A percentile compares a stretch with the other conserved stretches of the same genome.
Evolutionary conservation across 2,329 filamentous ascomycete species (phyloP).

Genomic region (Phoma herbarum): DNA sequence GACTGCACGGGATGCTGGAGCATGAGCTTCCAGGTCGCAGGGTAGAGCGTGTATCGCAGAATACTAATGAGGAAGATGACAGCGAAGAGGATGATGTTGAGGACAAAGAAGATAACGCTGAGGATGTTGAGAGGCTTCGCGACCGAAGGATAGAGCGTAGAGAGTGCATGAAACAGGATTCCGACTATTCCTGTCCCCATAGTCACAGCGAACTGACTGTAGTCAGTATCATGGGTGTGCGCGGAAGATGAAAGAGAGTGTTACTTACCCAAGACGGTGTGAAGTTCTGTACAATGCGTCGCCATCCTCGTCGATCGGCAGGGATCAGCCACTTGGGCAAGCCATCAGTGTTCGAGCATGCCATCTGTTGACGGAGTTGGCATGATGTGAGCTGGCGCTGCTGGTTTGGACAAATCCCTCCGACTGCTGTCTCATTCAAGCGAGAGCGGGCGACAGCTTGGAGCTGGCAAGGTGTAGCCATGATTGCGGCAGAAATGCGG

Average conservation of each 20-base stretch:
- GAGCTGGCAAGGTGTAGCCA: slow-evolving; percentile 14
- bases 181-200: slow-evolving; percentile 52
- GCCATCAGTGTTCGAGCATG: slow-evolving; percentile 5
- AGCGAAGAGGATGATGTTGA: slow-evolving; percentile 66
- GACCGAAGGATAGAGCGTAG: slow-evolving; percentile 59
- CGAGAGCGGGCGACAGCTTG: slow-evolving; percentile 9
- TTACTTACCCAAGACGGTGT: slow-evolving; percentile 46
- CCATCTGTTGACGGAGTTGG: slow-evolving; percentile 14
- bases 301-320: slow-evolving; percentile 38
- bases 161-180: slow-evolving; percentile 68
- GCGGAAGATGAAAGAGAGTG: background rate
- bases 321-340: slow-evolving; percentile 40
- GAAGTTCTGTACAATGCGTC: slow-evolving; percentile 46
- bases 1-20: slow-evolving; percentile 71
- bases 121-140: slow-evolving; percentile 62
- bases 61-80: slow-evolving; percentile 63
- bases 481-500: background rate
- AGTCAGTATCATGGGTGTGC: background rate
- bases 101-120: slow-evolving; percentile 66
- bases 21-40: slow-evolving; percentile 72
- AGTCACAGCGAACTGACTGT: slow-evolving; percentile 33
- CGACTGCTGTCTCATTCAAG: slow-evolving; percentile 16
- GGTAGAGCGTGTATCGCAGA: slow-evolving; percentile 70
- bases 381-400: slow-evolving; percentile 19
- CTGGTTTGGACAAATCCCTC: slow-evolving; percentile 11